A percentile compares a stretch with the other conserved stretches of the same genome.
phyloP scores from a whole-genome alignment of 441 rosid genomes.

The Populus trichocarpa region DNA sequence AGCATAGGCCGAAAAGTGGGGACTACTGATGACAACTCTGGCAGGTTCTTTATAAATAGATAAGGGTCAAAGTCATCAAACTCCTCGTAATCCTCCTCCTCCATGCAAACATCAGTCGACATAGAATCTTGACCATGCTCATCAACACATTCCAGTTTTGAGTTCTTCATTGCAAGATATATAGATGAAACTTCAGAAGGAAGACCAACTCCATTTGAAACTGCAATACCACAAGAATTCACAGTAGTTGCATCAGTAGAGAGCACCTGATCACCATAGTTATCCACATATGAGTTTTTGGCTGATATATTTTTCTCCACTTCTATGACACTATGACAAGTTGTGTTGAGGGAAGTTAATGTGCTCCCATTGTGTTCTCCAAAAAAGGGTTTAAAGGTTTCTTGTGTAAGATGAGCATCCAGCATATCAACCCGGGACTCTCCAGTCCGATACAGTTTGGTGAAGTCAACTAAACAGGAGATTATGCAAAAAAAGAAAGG shows the following conservation, averaged over 20 bases:
- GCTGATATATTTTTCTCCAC: conserved; percentile 28
- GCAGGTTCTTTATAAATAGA: conserved; percentile 87
- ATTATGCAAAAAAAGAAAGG: conserved; percentile 1
- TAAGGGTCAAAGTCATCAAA: conserved; percentile 94
- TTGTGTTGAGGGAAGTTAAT: conserved; percentile 18
- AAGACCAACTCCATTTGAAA: conserved; percentile 46
- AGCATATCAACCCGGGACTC: conserved; percentile 21
- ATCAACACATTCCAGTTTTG: conserved; percentile 86
- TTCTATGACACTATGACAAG: conserved; percentile 23
- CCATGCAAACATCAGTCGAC: conserved; percentile 53
- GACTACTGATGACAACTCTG: conserved; percentile 76
- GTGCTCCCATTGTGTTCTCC: conserved; percentile 19
- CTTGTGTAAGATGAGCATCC: conserved; percentile 23
- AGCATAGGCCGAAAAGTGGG: conserved; percentile 88
- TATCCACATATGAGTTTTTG: conserved; percentile 23
- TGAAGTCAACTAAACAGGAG: conserved; percentile 27
- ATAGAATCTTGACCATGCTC: conserved; percentile 83
- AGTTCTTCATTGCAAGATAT: conserved; percentile 95
- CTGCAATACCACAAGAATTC: conserved; percentile 39
- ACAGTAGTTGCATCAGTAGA: conserved; percentile 32
- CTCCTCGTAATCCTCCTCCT: conserved; percentile 74
- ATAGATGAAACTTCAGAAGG: conserved; percentile 87
- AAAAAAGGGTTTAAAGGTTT: conserved; percentile 22
- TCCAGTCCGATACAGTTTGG: conserved; percentile 29
- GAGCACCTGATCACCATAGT: conserved; percentile 38